Conservation (phyloP, 164 flowering plant genomes). For the Magnolia officinalis region DNA sequence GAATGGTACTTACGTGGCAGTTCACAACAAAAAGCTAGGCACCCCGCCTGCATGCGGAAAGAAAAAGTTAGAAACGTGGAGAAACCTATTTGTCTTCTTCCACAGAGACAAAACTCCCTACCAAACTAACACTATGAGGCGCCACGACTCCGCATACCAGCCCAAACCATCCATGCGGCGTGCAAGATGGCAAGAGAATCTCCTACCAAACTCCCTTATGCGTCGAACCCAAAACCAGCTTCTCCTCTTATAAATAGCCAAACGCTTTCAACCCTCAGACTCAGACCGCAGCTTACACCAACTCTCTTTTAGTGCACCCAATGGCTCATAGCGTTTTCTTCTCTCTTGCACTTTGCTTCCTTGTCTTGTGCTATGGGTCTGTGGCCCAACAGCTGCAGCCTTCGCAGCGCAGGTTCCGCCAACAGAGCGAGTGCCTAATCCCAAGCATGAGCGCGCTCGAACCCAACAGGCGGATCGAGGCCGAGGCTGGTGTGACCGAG, state of each 20-base stretch:
- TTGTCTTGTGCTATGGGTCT: constrained; percentile 21
- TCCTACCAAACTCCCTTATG: constrained; percentile 1
- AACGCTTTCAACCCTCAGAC: constrained; percentile 5
- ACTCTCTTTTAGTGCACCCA: constrained; percentile 5
- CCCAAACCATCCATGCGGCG: constrained; percentile 11
- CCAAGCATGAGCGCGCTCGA: constrained; percentile 35
- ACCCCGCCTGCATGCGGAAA: too few relatives aligned
- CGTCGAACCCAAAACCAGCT: constrained; percentile 2
- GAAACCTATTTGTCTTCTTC: too few relatives aligned
- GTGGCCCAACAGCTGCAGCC: constrained; percentile 13
- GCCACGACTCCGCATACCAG: too few relatives aligned
- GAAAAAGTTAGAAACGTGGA: too few relatives aligned
- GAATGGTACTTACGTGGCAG: too few relatives aligned
- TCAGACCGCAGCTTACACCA: constrained; percentile 3
- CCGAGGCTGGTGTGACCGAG: constrained; percentile 53
- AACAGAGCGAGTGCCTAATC: constrained; percentile 32
- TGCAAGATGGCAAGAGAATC: constrained; percentile 15
- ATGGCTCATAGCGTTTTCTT: background rate
- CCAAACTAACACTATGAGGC: too few relatives aligned
- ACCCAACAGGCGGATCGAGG: constrained; percentile 29
- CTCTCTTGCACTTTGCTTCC: constrained; percentile 18
- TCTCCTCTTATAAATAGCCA: constrained; percentile 6
- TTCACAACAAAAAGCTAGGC: too few relatives aligned
- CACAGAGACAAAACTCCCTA: too few relatives aligned
- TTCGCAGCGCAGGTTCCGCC: constrained; percentile 5